Evolutionary conservation across 495 filamentous ascomycete genomes (phyloP).

Genomic region (Hypoxylon crocopeplum): DNA sequence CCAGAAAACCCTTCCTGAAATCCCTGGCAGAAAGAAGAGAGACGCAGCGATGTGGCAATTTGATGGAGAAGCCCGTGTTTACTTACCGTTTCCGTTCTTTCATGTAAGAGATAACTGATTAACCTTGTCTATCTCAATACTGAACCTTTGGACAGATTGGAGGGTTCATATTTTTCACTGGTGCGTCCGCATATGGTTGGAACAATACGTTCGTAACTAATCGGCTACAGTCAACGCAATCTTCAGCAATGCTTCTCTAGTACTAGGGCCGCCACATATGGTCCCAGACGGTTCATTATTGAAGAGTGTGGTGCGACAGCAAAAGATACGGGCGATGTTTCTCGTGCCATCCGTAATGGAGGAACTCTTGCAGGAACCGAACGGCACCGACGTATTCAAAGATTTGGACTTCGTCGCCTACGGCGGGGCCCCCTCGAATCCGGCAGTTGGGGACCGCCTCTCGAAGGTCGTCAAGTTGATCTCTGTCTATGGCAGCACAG

Average conservation of each 20-base stretch:
- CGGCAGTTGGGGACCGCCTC: constrained; percentile 14
- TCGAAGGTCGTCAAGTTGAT: constrained; percentile 5
- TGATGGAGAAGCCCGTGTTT: constrained; percentile 2
- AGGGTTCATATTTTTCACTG: constrained; percentile 1
- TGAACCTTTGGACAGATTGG: not conserved
- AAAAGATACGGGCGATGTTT: constrained; percentile 30
- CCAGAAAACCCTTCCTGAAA: not conserved
- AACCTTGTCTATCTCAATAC: not conserved
- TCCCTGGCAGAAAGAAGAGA: not conserved
- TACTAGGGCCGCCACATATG: constrained; percentile 33
- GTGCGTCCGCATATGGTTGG: too few relatives aligned
- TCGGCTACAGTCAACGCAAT: constrained; percentile 4
- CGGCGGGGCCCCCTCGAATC: constrained; percentile 28
- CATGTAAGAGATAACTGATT: constrained; percentile 8
- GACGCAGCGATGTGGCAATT: constrained; percentile 1
- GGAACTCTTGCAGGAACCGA: constrained; percentile 24
- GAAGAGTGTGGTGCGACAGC: constrained; percentile 25
- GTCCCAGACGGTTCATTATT: constrained; percentile 31
- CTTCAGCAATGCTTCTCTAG: constrained; percentile 30
- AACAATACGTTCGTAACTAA: not conserved
- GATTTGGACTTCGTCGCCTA: constrained; percentile 36
- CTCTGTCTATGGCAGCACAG: constrained; percentile 35
- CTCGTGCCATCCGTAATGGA: constrained; percentile 37
- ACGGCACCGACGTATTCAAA: constrained; percentile 19
- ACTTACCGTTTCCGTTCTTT: constrained; percentile 13